These are phyloP conservation scores for Colletotrichum sidae DNA, from an alignment of 2,329 filamentous ascomycete genomes.

Conservation along the genomic window DNA sequence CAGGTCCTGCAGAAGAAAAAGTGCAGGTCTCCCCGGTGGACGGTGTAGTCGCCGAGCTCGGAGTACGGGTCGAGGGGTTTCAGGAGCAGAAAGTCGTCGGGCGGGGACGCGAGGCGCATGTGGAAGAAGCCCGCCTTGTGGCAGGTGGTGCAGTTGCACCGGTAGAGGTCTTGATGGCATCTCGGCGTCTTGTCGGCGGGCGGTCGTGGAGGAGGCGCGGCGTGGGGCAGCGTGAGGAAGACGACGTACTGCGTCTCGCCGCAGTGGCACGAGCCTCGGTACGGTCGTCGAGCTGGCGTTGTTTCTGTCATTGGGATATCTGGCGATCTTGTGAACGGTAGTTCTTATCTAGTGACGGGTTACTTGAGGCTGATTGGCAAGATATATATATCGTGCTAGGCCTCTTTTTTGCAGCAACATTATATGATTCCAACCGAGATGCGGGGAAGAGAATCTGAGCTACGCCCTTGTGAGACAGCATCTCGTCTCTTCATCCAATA, in stretches of 20 bases:
- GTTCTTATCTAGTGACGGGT: neutral
- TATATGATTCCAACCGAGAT: neutral
- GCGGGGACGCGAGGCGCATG: constrained; percentile 48
- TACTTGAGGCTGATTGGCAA: no score
- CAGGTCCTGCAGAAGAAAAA: constrained; percentile 62
- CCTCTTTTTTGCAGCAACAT: no score
- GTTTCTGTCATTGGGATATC: neutral
- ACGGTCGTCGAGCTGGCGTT: constrained; percentile 40
- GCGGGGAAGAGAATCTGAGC: constrained; percentile 1
- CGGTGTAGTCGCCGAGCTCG: constrained; percentile 55
- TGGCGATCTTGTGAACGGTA: no score
- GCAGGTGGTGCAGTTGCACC: constrained; percentile 63
- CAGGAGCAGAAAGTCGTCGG: constrained; percentile 59
- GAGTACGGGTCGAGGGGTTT: constrained; percentile 51
- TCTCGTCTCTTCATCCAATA: no score
- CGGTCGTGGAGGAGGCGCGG: constrained; percentile 29
- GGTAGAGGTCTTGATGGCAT: constrained; percentile 46
- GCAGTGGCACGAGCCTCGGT: constrained; percentile 60
- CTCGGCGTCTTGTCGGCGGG: constrained; percentile 33
- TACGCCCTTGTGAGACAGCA: no score
- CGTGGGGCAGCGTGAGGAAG: constrained; percentile 55
- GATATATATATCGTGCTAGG: no score
- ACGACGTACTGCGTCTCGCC: constrained; percentile 55
- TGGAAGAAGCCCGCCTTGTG: constrained; percentile 61
- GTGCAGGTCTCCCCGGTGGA: constrained; percentile 43